Evolutionary conservation across 2,329 filamentous ascomycete genomes (phyloP).

Genomic region (Venturia carpophila): DNA sequence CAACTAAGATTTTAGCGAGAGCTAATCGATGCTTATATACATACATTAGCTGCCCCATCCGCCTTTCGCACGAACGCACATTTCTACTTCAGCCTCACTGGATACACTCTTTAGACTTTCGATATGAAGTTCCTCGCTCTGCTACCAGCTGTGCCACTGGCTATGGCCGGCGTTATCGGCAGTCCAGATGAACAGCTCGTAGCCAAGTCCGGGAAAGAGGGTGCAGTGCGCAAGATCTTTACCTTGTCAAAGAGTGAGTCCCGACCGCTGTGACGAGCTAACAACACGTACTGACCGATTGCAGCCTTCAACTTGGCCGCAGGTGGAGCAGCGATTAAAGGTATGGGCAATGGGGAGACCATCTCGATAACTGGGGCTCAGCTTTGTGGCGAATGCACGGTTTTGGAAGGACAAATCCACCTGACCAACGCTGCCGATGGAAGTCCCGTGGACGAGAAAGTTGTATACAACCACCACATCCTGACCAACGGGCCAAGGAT

Average conservation of each 20-base stretch:
- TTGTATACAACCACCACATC: constrained; percentile 15
- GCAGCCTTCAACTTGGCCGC: background rate
- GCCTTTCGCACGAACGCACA: background rate
- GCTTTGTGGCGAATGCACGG: constrained; percentile 10
- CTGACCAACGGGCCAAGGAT: constrained; percentile 10
- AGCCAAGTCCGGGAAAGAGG: background rate
- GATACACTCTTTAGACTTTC: background rate
- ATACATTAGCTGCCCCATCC: background rate
- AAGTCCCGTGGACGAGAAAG: background rate
- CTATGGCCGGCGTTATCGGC: background rate
- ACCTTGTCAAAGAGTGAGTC: background rate
- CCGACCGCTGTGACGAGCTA: too few relatives aligned
- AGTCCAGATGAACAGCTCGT: background rate
- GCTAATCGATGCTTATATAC: background rate
- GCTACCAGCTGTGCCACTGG: background rate
- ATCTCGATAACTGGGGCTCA: background rate
- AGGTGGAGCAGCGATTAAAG: background rate
- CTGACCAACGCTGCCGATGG: constrained; percentile 4
- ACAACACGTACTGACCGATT: background rate
- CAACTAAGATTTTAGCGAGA: background rate
- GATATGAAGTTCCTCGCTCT: background rate
- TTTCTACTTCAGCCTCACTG: background rate
- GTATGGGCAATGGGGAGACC: constrained; percentile 2
- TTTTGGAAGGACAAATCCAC: constrained; percentile 11
- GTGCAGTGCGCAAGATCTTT: background rate